Conservation (phyloP, 495 filamentous ascomycete genomes). For the Hypoxylon trugodes region DNA sequence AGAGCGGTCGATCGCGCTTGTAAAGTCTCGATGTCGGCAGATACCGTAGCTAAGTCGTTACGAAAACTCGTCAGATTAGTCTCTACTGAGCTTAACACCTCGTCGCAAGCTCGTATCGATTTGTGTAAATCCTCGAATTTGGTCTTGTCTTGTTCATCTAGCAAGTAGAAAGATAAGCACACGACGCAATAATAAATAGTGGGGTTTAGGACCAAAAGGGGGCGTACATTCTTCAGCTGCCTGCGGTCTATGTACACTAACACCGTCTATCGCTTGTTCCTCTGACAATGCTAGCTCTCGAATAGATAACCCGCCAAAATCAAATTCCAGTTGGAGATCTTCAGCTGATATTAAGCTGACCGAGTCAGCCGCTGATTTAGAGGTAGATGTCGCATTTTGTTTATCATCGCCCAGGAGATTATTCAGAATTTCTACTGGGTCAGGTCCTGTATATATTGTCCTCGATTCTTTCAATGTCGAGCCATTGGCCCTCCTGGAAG, state of each 20-base stretch:
- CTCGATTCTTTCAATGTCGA: conserved; percentile 67
- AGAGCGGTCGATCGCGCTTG: conserved; percentile 85
- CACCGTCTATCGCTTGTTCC: conserved; percentile 46
- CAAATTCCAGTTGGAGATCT: conserved; percentile 65
- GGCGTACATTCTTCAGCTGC: conserved; percentile 78
- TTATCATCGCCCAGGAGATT: conserved; percentile 69
- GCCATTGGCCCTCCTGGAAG: conserved; percentile 69
- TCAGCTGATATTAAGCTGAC: conserved; percentile 50
- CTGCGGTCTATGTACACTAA: conserved; percentile 67
- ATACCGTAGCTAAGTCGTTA: conserved; percentile 88
- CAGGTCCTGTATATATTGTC: conserved; percentile 63
- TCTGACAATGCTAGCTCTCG: conserved; percentile 69
- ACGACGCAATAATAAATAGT: conserved; percentile 41
- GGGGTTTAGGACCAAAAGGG: conserved; percentile 7
- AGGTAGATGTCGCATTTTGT: conserved; percentile 24
- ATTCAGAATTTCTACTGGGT: conserved; percentile 78
- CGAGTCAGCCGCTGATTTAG: conserved; percentile 12
- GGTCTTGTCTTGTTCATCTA: conserved; percentile 84
- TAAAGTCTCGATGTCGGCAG: conserved; percentile 91
- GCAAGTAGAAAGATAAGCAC: conserved; percentile 29
- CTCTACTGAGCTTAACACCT: conserved; percentile 92
- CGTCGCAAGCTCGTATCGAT: conserved; percentile 89
- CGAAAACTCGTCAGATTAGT: conserved; percentile 90
- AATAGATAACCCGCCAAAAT: conserved; percentile 80
- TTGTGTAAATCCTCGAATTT: conserved; percentile 92